Evolutionary conservation across 169 alveolate species (phyloP).

Genomic region (Plasmodium billcollinsi): DNA sequence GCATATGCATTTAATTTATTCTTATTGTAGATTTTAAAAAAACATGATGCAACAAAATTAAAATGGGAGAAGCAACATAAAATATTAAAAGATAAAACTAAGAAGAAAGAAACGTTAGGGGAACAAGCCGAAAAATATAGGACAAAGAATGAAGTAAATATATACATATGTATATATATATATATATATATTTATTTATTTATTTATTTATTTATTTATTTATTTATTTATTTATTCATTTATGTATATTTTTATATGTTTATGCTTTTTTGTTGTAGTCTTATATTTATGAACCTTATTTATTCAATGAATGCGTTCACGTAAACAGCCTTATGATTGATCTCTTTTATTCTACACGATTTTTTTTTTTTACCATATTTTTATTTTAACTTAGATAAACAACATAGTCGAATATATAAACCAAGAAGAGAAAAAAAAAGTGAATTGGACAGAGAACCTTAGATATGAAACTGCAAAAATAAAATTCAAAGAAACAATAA

Average conservation of each 20-base stretch:
- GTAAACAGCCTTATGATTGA: background rate
- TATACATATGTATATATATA: background rate
- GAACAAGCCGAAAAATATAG: constrained; percentile 73
- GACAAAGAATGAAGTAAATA: constrained; percentile 45
- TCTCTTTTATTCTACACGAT: background rate
- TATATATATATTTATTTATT: background rate
- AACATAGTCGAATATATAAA: constrained; percentile 47
- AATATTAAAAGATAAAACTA: constrained; percentile 43
- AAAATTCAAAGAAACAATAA: constrained; percentile 28
- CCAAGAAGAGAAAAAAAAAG: constrained; percentile 57
- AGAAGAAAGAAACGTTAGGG: constrained; percentile 46
- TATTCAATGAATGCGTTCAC: background rate
- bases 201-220: background rate
- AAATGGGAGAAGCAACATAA: constrained; percentile 37
- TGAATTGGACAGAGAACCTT: constrained; percentile 45
- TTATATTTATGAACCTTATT: background rate
- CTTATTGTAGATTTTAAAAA: constrained; percentile 19
- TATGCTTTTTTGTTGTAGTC: background rate
- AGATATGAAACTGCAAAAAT: constrained; percentile 26
- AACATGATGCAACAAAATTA: constrained; percentile 26
- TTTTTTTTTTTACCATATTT: background rate
- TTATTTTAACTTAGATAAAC: constrained; percentile 3
- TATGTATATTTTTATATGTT: background rate
- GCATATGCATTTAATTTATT: background rate
- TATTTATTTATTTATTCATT: too few relatives aligned